Conservation (phyloP, 768 basidiomycete species). For the Lactifluus volemus region DNA sequence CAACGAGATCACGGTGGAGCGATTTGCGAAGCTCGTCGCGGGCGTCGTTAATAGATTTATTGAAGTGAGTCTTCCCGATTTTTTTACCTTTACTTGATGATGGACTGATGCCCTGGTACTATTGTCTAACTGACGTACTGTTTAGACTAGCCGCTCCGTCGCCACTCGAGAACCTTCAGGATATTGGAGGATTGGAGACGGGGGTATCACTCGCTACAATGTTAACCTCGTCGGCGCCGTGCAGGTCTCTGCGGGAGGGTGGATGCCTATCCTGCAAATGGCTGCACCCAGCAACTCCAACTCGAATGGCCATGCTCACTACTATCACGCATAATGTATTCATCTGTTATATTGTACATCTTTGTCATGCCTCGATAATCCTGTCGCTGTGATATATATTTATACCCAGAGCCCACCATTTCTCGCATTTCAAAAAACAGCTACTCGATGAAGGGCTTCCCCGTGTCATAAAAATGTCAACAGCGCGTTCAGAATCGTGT, state of each 20-base stretch:
- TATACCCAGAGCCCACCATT: not conserved
- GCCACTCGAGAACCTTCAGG: not conserved
- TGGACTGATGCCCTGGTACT: not conserved
- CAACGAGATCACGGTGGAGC: conserved; percentile 16
- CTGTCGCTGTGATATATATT: not conserved
- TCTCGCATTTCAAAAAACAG: not conserved
- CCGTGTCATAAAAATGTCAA: not conserved
- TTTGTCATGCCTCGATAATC: not conserved
- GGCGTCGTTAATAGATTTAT: conserved; percentile 17
- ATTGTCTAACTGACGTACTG: not conserved
- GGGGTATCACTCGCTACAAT: conserved; percentile 3
- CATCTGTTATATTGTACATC: not conserved
- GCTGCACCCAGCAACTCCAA: not conserved
- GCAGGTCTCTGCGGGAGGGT: conserved; percentile 15
- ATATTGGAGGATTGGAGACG: not conserved
- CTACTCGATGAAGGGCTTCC: not conserved
- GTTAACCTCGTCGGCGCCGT: conserved; percentile 10
- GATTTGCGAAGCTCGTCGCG: conserved; percentile 12
- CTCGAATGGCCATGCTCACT: not conserved
- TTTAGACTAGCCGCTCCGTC: not conserved
- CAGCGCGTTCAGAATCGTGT: not conserved
- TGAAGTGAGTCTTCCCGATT: not conserved
- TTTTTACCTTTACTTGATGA: not conserved
- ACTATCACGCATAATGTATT: not conserved
- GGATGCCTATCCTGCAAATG: conserved; percentile 17